These are phyloP conservation scores for Pleurotus tuber-regium DNA, from an alignment of 768 basidiomycete species.

Conservation along the genomic window DNA sequence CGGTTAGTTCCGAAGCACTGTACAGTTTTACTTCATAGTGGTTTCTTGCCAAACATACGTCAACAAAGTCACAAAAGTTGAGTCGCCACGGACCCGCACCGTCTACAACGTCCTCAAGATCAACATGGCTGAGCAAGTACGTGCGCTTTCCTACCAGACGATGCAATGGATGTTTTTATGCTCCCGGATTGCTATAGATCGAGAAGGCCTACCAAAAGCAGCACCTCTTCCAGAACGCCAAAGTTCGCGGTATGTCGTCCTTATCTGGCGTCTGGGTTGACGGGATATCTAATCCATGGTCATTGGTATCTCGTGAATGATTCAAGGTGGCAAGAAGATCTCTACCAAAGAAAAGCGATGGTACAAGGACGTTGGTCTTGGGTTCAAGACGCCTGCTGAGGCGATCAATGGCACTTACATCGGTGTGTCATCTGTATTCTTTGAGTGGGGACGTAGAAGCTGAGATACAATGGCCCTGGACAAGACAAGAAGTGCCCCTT, in stretches of 20 bases:
- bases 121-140: conserved; percentile 63
- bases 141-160: conserved; percentile 19
- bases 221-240: conserved; percentile 96
- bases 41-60: conserved; percentile 37
- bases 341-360: conserved; percentile 95
- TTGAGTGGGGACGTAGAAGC: background rate
- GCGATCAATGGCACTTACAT: conserved; percentile 97
- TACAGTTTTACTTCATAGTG: conserved; percentile 39
- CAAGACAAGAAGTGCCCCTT: conserved; percentile 99
- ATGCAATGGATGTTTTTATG: too few species aligned
- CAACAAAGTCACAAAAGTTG: conserved; percentile 38
- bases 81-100: conserved; percentile 23
- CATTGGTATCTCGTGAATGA: conserved; percentile 9
- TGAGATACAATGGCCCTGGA: background rate
- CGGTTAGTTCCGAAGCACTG: conserved; percentile 21
- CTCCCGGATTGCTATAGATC: conserved; percentile 60
- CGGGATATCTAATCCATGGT: conserved; percentile 8
- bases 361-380: conserved; percentile 98
- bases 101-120: conserved; percentile 41
- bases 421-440: conserved; percentile 50
- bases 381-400: conserved; percentile 94
- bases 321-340: conserved; percentile 81
- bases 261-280: conserved; percentile 15
- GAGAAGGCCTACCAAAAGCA: conserved; percentile 99
- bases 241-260: conserved; percentile 75